Conservation (phyloP, 1,139 yeast genomes). For the Geotrichum australiense region DNA sequence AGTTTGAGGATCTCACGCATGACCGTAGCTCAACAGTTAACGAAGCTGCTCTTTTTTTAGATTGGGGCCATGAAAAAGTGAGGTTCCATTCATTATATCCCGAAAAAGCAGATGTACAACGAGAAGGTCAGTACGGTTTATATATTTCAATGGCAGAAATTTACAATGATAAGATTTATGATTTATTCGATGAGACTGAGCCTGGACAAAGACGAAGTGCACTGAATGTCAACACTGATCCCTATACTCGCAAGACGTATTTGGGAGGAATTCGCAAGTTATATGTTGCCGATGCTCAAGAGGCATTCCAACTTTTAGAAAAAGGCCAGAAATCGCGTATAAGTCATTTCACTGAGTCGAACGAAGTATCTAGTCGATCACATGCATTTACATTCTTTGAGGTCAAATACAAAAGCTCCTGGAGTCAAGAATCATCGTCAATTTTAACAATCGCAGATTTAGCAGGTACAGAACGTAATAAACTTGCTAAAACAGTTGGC, state of each 20-base stretch:
- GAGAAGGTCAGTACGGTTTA: slow-evolving; percentile 26
- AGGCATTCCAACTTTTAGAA: slow-evolving; percentile 29
- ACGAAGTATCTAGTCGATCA: slow-evolving; percentile 34
- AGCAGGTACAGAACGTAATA: slow-evolving; percentile 46
- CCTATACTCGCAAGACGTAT: slow-evolving; percentile 23
- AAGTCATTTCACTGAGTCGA: slow-evolving; percentile 33
- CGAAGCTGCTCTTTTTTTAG: slow-evolving; percentile 32
- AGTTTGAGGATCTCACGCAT: slow-evolving; percentile 21
- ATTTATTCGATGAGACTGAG: slow-evolving; percentile 12
- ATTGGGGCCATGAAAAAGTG: slow-evolving; percentile 25
- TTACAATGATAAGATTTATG: slow-evolving; percentile 32
- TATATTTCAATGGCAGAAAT: slow-evolving; percentile 34
- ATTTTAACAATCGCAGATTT: slow-evolving; percentile 42
- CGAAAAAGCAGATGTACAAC: slow-evolving; percentile 20
- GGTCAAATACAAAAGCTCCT: slow-evolving; percentile 22
- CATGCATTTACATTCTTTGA: slow-evolving; percentile 38
- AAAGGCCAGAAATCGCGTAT: slow-evolving; percentile 28
- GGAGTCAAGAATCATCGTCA: slow-evolving; percentile 19
- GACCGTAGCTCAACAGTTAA: slow-evolving; percentile 32
- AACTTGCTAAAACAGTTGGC: slow-evolving; percentile 40
- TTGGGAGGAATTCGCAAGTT: slow-evolving; percentile 27
- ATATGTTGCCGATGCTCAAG: slow-evolving; percentile 26
- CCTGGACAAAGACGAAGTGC: slow-evolving; percentile 19
- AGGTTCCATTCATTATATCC: slow-evolving; percentile 18
- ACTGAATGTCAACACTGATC: slow-evolving; percentile 25